A percentile compares a stretch with the other conserved stretches of the same genome.
phyloP scores from a whole-genome alignment of 345 rosid genomes.

The Gossypioides kirkii region DNA sequence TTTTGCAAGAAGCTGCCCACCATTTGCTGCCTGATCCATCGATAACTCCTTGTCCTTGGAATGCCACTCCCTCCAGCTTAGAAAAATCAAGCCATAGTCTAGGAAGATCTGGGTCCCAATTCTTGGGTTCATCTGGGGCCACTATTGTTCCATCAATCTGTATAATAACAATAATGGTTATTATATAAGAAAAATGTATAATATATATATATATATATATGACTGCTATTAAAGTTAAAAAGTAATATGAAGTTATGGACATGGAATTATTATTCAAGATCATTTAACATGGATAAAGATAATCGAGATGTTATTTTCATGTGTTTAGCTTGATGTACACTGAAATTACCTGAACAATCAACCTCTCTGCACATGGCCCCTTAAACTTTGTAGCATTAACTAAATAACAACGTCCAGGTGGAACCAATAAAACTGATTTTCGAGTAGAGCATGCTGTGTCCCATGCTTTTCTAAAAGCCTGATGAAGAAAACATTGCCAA shows the following conservation, averaged over 20 bases:
- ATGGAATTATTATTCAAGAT: background rate
- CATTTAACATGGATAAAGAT: background rate
- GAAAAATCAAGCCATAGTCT: conserved; percentile 86
- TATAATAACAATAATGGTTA: background rate
- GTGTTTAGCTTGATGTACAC: background rate
- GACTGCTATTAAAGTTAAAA: background rate
- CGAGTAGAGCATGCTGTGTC: conserved; percentile 57
- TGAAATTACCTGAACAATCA: conserved; percentile 66
- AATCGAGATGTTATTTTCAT: background rate
- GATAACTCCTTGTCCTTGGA: conserved; percentile 85
- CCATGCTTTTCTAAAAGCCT: conserved; percentile 88
- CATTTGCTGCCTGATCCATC: conserved; percentile 98
- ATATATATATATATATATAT: background rate
- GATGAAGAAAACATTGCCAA: conserved; percentile 9
- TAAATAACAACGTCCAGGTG: conserved; percentile 56
- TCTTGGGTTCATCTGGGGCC: conserved; percentile 83
- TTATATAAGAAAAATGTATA: background rate
- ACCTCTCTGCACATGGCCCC: conserved; percentile 77
- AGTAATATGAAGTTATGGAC: background rate
- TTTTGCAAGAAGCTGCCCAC: conserved; percentile 99
- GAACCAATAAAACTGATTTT: conserved; percentile 72
- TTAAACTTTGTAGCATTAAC: conserved; percentile 78
- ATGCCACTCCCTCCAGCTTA: conserved; percentile 58
- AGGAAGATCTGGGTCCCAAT: conserved; percentile 70
- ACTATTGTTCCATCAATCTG: conserved; percentile 93